phyloP scores from a whole-genome alignment of 352 stramenopile genomes.

The Pythium rhizo-oryzae region DNA sequence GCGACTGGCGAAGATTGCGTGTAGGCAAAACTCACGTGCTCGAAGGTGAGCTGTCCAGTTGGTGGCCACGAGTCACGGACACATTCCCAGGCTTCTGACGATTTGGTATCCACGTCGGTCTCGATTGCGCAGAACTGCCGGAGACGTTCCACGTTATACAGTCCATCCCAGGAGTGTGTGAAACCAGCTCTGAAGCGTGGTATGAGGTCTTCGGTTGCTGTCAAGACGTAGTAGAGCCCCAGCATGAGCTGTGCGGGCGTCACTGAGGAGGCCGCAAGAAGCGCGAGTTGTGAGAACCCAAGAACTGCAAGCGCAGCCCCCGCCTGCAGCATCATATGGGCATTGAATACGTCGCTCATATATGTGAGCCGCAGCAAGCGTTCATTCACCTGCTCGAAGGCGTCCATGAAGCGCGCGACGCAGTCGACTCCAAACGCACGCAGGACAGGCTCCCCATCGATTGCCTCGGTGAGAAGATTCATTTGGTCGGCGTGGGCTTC shows the following conservation, averaged over 20 bases:
- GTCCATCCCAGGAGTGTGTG: neutral
- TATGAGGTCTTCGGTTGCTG: slow-evolving; percentile 5
- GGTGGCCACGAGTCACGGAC: no score
- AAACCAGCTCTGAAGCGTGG: neutral
- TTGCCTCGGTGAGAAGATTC: neutral
- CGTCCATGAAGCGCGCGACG: neutral
- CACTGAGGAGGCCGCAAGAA: neutral
- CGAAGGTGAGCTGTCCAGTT: neutral
- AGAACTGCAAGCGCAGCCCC: neutral
- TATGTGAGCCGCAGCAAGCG: no score
- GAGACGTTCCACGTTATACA: neutral
- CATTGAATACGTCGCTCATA: neutral
- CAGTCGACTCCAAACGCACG: neutral
- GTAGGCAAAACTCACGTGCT: neutral
- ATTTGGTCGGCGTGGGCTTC: no score
- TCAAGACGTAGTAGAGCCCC: neutral
- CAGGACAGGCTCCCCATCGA: neutral
- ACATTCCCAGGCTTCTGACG: neutral
- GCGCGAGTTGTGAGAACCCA: neutral
- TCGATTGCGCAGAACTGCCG: neutral
- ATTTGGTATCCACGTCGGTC: no score
- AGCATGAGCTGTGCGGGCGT: slow-evolving; percentile 1
- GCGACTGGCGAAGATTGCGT: neutral
- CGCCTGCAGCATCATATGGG: neutral
- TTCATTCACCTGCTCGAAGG: neutral